Evolutionary conservation across 2,329 filamentous ascomycete species (phyloP), one percentile per base, ranked within the genome.

Genomic region (Penicillium brevicompactum): DNA sequence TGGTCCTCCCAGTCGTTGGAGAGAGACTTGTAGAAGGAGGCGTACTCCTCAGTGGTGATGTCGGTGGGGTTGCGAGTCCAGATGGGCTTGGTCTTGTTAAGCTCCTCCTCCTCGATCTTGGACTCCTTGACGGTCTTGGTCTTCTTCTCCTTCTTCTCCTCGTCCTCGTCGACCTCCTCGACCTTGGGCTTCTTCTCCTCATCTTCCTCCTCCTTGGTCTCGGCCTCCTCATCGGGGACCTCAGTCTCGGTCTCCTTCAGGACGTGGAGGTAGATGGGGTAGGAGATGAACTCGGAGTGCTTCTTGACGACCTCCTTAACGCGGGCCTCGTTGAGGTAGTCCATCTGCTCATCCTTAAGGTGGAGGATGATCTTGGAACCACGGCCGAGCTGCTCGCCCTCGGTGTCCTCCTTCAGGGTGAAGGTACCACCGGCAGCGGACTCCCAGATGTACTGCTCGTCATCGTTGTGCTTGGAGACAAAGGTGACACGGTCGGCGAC

Each of bases 241-340:
- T 99, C 94, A 73, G 86, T 97, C 90, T 99, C 94, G 66, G 88
- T 92, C 90, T 99, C 94, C 90, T 99, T 99, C 78, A 90, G 81
- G 74, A 99, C 92, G 84, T 99, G 94, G 68, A 99, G 93, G 87
- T 97, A 99, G 89, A 99, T 99, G 75, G 94, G 94, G 87, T 99
- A 99, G 49, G 94, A 97, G 84, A 99, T 99, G 87, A 99, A 99
- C 84, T 99, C 94, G 76, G 94, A 97, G 90, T 99, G 94, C 91
- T 99, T 99, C 92, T 97, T 97, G 85, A 99, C 92, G 67, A 99
- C 93, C 86, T 99, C 94, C 90, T 99, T 99, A 85, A 99, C 89
- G 86, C 93, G 94, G 85, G 85, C 85, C 89, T 99, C 94, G 81
- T 97, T 95, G 68, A 97, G 85, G 87, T 96, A 99, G 79, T 97